Evolutionary conservation across 345 rosid species (phyloP).

Genomic region (Camelina sativa): DNA sequence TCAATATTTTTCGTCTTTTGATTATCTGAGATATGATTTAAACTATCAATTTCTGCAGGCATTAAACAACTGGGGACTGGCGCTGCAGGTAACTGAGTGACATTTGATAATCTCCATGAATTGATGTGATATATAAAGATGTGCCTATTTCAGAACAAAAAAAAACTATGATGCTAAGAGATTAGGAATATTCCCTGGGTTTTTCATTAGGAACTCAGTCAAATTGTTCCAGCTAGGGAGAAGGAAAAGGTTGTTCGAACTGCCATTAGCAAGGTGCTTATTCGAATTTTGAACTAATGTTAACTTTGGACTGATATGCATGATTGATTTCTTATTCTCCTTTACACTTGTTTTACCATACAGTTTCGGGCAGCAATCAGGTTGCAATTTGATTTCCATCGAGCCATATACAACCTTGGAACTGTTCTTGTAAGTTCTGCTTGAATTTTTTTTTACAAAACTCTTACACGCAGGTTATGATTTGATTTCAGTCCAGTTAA

Average conservation of each 20-base stretch:
- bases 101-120: slow-evolving; percentile 23
- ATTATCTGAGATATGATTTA: slow-evolving; percentile 6
- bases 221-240: slow-evolving; percentile 93
- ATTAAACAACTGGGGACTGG: slow-evolving; percentile 98
- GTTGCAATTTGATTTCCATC: slow-evolving; percentile 93
- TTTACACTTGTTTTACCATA: slow-evolving; percentile 36
- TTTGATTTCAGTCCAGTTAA: slow-evolving; percentile 1
- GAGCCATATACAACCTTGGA: slow-evolving; percentile 99
- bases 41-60: slow-evolving; percentile 64
- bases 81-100: slow-evolving; percentile 70
- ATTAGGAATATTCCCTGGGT: slow-evolving; percentile 15
- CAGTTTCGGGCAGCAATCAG: slow-evolving; percentile 97
- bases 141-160: background rate
- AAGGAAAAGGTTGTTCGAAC: slow-evolving; percentile 89
- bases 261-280: slow-evolving; percentile 91
- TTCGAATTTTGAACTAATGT: slow-evolving; percentile 38
- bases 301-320: slow-evolving; percentile 37
- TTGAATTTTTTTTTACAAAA: background rate
- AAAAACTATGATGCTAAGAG: background rate
- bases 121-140: slow-evolving; percentile 16
- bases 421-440: slow-evolving; percentile 81
- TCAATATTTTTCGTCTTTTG: slow-evolving; percentile 23
- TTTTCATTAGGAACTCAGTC: slow-evolving; percentile 83
- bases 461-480: background rate
- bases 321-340: slow-evolving; percentile 2